Percentiles rank a stretch among this genome's conserved stretches.
These are phyloP conservation scores for Globisporangium cederbergense DNA, from an alignment of 352 stramenopile genomes.

Conservation along the genomic window DNA sequence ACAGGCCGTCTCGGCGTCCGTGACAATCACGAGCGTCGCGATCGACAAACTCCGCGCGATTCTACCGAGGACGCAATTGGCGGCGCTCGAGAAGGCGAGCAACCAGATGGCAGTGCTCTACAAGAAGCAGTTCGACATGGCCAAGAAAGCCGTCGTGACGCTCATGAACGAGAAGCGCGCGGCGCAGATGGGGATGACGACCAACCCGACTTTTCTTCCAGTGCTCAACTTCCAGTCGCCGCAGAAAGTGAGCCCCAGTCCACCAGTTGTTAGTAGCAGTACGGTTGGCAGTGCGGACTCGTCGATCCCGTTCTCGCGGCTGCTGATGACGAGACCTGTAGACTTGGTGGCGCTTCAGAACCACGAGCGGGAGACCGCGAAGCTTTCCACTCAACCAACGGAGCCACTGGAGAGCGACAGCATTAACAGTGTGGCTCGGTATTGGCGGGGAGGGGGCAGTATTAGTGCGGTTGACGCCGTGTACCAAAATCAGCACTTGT, in stretches of 20 bases:
- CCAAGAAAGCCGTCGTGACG: slow-evolving; percentile 33
- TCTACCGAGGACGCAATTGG: slow-evolving; percentile 33
- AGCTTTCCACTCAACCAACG: not conserved
- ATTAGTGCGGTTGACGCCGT: slow-evolving; percentile 15
- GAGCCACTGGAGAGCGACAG: not conserved
- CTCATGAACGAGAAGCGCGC: slow-evolving; percentile 51
- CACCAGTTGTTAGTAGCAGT: not conserved
- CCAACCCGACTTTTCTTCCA: slow-evolving; percentile 24
- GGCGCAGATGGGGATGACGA: slow-evolving; percentile 19
- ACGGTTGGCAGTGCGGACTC: not conserved
- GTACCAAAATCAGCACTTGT: slow-evolving; percentile 27
- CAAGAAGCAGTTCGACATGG: slow-evolving; percentile 30
- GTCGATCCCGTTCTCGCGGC: slow-evolving; percentile 28
- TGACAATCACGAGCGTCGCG: slow-evolving; percentile 39
- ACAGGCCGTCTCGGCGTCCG: slow-evolving; percentile 40
- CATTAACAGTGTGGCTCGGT: not conserved
- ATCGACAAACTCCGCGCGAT: slow-evolving; percentile 48
- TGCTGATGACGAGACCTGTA: slow-evolving; percentile 26
- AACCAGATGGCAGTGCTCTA: slow-evolving; percentile 25
- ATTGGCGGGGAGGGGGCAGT: not conserved
- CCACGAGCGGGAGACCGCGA: slow-evolving; percentile 4
- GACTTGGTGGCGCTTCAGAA: slow-evolving; percentile 20
- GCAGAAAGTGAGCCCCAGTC: slow-evolving; percentile 10
- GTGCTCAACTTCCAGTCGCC: slow-evolving; percentile 20
- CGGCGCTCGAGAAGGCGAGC: slow-evolving; percentile 25